Evolutionary conservation across 495 filamentous ascomycete species (phyloP), one percentile per base, ranked within the genome.

Genomic region (Ramalina intermedia): DNA sequence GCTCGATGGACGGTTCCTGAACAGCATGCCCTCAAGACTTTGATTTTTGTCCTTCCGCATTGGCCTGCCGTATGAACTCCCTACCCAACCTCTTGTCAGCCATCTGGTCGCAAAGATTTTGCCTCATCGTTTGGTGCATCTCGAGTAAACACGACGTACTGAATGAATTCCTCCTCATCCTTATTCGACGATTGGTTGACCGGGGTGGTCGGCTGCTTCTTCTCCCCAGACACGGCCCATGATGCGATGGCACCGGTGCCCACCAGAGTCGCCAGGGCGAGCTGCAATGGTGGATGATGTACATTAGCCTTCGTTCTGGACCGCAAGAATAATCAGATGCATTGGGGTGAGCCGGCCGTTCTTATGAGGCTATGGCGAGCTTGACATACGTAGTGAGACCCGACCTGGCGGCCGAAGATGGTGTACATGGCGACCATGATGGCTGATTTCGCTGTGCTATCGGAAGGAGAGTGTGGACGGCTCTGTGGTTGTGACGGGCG

Each of bases 91-190:
- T 17, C 17, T 13, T 24, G 3, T 16, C 14, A 46, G 42, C n/a
- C 42, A 9, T 16, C 42, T 54, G 35, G 43, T 24, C 7, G 17
- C 29, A 16, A 38, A 20, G 7, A 20, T 4, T 35, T 48, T 37
- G 4, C 59, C 16, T 41, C 46, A 16, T 23, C 18, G 56, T 68
- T 55, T 72, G 66, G 16, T 11, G 18, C 2, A 26, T 38, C 29
- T 5, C 23, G 33, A 14, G 13, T 6, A 20, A n/a, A 14, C 0
- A 16, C 16, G 7, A 52, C 53, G 35, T 78, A 96, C 90, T 94
- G 86, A 74, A 98, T 91, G 71, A 96, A 98, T 58, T 81, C 80
- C 72, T 93, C 88, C 76, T 98, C 90, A 62, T 96, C 90, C 62
- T 86, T 82, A 70, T 80, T 89, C 50, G 71, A 69, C 40, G 90